A percentile compares a stretch with the other conserved stretches of the same genome.
phyloP scores from a whole-genome alignment of 768 basidiomycete genomes.

The Agrocybe praecox region DNA sequence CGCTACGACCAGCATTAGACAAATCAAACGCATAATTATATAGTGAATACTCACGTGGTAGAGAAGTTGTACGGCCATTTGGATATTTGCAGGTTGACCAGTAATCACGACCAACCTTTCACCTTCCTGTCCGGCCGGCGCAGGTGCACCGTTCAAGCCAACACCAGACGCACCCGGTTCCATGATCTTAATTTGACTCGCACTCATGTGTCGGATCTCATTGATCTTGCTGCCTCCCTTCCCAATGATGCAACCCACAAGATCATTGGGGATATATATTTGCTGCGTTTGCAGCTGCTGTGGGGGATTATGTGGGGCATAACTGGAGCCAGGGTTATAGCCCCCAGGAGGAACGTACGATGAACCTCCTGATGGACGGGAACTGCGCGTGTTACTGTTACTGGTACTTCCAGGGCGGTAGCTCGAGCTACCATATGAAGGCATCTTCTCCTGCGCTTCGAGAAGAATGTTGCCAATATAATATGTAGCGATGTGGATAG shows the following conservation, averaged over 20 bases:
- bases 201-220: slow-evolving; percentile 94
- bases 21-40: background rate
- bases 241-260: slow-evolving; percentile 97
- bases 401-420: slow-evolving; percentile 78
- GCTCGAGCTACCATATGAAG: slow-evolving; percentile 53
- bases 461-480: slow-evolving; percentile 98
- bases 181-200: slow-evolving; percentile 98
- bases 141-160: slow-evolving; percentile 69
- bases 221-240: slow-evolving; percentile 99
- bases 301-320: slow-evolving; percentile 54
- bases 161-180: slow-evolving; percentile 86
- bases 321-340: slow-evolving; percentile 46
- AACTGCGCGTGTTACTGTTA: slow-evolving; percentile 51
- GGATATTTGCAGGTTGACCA: slow-evolving; percentile 92
- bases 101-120: slow-evolving; percentile 96
- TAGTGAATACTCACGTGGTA: slow-evolving; percentile 63
- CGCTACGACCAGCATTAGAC: slow-evolving; percentile 47
- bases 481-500: slow-evolving; percentile 99
- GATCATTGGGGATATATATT: slow-evolving; percentile 97
- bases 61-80: slow-evolving; percentile 92
- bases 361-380: slow-evolving; percentile 41
- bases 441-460: slow-evolving; percentile 86
- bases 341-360: slow-evolving; percentile 58
- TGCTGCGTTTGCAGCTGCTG: slow-evolving; percentile 92
- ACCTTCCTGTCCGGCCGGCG: slow-evolving; percentile 74